phyloP scores from a whole-genome alignment of 306 rosid genomes.

The Oxytropis ochrocephala region DNA sequence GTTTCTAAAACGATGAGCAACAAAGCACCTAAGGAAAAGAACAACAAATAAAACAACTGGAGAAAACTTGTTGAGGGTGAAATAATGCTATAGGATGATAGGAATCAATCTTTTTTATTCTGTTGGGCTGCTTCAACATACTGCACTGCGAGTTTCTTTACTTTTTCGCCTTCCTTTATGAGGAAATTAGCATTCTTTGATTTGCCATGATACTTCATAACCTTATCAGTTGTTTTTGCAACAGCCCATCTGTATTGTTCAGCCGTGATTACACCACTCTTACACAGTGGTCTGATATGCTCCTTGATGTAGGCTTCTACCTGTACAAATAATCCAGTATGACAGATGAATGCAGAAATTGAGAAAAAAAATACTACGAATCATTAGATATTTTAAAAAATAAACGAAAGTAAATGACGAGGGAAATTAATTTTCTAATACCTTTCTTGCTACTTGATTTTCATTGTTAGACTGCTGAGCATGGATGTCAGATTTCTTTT shows the following conservation, averaged over 20 bases:
- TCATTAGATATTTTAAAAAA: not conserved
- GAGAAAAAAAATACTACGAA: not conserved
- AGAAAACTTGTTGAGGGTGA: constrained; percentile 8
- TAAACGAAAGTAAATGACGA: not conserved
- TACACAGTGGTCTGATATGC: constrained; percentile 89
- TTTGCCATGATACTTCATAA: constrained; percentile 80
- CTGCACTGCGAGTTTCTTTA: constrained; percentile 94
- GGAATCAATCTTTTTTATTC: constrained; percentile 39
- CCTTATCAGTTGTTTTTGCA: constrained; percentile 80
- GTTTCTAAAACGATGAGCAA: not conserved
- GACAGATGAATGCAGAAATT: not conserved
- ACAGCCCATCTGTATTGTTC: constrained; percentile 96
- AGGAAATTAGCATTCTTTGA: constrained; percentile 89
- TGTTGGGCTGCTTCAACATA: constrained; percentile 78
- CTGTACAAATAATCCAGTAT: constrained; percentile 34
- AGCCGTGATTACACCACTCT: constrained; percentile 82
- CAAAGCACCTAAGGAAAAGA: not conserved
- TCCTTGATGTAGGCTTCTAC: constrained; percentile 93
- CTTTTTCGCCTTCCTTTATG: constrained; percentile 96
- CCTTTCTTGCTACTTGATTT: constrained; percentile 60
- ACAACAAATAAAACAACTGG: not conserved
- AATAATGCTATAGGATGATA: constrained; percentile 4
- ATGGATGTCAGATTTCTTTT: constrained; percentile 33
- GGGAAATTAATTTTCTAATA: constrained; percentile 19
- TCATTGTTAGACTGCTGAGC: constrained; percentile 41